phyloP scores from a whole-genome alignment of 2,329 filamentous ascomycete species.

The Neurospora crassa region DNA sequence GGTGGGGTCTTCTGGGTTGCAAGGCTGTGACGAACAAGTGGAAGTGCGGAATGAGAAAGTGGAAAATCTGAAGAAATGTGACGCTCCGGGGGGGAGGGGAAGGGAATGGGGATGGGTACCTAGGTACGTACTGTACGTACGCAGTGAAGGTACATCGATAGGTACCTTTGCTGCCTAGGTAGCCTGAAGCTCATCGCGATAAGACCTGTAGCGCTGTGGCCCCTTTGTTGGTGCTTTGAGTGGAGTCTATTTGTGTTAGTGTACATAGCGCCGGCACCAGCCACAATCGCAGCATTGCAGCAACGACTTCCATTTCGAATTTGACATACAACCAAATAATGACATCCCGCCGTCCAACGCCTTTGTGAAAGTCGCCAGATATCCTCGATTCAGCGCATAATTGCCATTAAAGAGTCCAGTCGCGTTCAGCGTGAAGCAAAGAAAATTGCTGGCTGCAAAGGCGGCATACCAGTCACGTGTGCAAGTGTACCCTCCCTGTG shows the following conservation, averaged over 20 bases:
- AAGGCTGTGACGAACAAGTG: background rate
- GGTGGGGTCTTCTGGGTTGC: background rate
- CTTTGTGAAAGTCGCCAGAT: background rate
- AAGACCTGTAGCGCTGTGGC: background rate
- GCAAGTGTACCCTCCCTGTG: background rate
- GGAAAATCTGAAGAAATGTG: background rate
- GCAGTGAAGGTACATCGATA: background rate
- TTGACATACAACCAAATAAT: background rate
- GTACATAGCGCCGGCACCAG: background rate
- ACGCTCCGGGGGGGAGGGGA: background rate
- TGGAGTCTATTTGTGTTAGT: background rate
- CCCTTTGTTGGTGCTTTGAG: background rate
- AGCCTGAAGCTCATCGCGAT: background rate
- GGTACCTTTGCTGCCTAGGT: background rate
- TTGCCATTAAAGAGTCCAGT: background rate
- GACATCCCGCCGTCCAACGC: background rate
- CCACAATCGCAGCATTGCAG: background rate
- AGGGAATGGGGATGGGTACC: background rate
- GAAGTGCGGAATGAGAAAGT: background rate
- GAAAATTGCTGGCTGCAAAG: background rate
- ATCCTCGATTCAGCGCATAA: background rate
- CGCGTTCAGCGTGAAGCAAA: background rate
- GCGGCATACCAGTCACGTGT: background rate
- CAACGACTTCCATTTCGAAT: background rate
- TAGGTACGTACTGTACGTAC: too few species aligned